Conservation (phyloP, 1,284 basidiomycete species). For the Sanghuangporus sanghuang region DNA sequence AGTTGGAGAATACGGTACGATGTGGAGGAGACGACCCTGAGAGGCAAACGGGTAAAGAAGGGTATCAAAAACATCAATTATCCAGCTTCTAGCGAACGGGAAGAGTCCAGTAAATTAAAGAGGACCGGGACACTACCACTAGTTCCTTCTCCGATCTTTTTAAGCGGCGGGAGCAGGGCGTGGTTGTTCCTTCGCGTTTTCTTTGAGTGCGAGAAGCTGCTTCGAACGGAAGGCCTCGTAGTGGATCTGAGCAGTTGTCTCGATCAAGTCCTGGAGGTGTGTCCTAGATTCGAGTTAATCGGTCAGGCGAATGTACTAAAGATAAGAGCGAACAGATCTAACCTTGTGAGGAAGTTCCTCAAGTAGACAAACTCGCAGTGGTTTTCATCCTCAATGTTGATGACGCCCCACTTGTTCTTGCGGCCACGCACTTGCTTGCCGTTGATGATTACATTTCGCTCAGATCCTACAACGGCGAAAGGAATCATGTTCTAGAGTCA, state of each 20-base stretch:
- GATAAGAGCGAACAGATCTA: constrained; percentile 22
- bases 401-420: constrained; percentile 97
- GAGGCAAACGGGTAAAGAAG: background rate
- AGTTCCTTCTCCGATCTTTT: background rate
- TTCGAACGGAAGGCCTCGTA: constrained; percentile 99
- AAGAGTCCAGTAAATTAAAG: background rate
- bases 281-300: constrained; percentile 47
- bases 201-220: constrained; percentile 91
- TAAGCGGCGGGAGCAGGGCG: constrained; percentile 11
- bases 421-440: constrained; percentile 93
- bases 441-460: constrained; percentile 90
- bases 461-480: constrained; percentile 95
- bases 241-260: constrained; percentile 98
- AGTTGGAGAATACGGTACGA: background rate
- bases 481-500: constrained; percentile 78
- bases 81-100: constrained; percentile 4
- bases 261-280: constrained; percentile 96
- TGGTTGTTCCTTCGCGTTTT: constrained; percentile 48
- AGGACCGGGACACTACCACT: background rate
- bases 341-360: constrained; percentile 93
- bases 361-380: constrained; percentile 99
- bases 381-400: constrained; percentile 94
- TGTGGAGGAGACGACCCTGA: background rate
- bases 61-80: background rate
- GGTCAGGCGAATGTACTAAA: background rate